These are phyloP conservation scores for Fusarium ambrosium DNA, from an alignment of 2,329 filamentous ascomycete genomes.

Conservation along the genomic window DNA sequence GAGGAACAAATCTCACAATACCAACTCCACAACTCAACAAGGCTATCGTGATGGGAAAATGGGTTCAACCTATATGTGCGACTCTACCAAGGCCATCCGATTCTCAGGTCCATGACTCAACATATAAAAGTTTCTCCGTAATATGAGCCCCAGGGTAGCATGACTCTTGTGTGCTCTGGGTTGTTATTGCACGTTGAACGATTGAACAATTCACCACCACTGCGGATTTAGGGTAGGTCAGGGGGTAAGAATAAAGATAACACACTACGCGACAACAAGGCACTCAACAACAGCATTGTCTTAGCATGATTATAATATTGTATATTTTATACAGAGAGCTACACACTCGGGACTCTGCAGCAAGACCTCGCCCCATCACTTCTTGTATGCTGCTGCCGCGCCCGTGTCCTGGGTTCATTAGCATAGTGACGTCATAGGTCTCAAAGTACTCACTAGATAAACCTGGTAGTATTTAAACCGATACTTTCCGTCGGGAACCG, in stretches of 20 bases:
- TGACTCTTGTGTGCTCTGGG: too few relatives aligned
- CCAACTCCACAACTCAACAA: too few relatives aligned
- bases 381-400: slow-evolving; percentile 32
- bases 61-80: too few relatives aligned
- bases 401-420: slow-evolving; percentile 26
- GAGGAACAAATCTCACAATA: neutral
- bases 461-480: slow-evolving; percentile 38
- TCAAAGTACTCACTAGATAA: slow-evolving; percentile 27
- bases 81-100: too few relatives aligned
- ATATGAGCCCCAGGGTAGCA: too few relatives aligned
- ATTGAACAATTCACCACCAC: neutral
- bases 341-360: neutral
- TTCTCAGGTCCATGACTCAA: too few relatives aligned
- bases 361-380: neutral
- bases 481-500: slow-evolving; percentile 25
- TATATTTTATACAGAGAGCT: neutral
- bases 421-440: neutral
- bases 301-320: neutral
- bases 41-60: too few relatives aligned
- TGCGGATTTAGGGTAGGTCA: neutral
- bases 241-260: too few relatives aligned
- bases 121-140: too few relatives aligned
- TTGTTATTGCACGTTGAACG: neutral
- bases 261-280: too few relatives aligned
- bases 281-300: too few relatives aligned